Percentiles rank a stretch among this genome's conserved stretches.
These are phyloP conservation scores for Trypanosoma rangeli DNA, from an alignment of 208 protist genomes.

Conservation along the genomic window DNA sequence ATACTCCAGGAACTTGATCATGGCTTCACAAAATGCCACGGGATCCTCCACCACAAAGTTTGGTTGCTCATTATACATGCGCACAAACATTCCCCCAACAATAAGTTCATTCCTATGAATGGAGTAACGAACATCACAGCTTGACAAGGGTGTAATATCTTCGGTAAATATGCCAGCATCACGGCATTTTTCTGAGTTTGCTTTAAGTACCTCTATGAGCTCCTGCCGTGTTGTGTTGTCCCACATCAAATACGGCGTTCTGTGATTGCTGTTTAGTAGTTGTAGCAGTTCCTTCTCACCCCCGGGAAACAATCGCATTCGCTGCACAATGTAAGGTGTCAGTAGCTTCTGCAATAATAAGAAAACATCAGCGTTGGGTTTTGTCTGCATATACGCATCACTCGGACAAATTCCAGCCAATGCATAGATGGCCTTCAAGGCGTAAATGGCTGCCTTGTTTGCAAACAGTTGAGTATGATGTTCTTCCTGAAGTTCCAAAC, in stretches of 20 bases:
- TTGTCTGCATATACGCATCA: slow-evolving; percentile 27
- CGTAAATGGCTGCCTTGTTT: slow-evolving; percentile 70
- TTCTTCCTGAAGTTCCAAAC: slow-evolving; percentile 57
- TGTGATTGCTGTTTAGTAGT: slow-evolving; percentile 83
- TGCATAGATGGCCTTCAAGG: slow-evolving; percentile 62
- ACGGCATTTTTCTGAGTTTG: slow-evolving; percentile 50
- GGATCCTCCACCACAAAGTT: slow-evolving; percentile 73
- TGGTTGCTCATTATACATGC: slow-evolving; percentile 88
- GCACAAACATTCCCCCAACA: slow-evolving; percentile 87
- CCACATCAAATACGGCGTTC: slow-evolving; percentile 89
- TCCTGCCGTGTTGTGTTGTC: slow-evolving; percentile 82
- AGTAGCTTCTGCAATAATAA: slow-evolving; percentile 65
- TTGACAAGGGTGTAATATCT: slow-evolving; percentile 7
- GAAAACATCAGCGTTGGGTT: slow-evolving; percentile 36
- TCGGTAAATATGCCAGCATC: slow-evolving; percentile 36
- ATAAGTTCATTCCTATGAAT: slow-evolving; percentile 73
- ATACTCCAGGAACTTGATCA: slow-evolving; percentile 50
- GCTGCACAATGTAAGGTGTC: slow-evolving; percentile 78
- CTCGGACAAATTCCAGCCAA: slow-evolving; percentile 47
- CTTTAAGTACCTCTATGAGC: slow-evolving; percentile 62
- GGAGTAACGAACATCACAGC: slow-evolving; percentile 57
- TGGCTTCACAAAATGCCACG: slow-evolving; percentile 46
- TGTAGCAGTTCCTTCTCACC: slow-evolving; percentile 64
- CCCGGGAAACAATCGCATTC: slow-evolving; percentile 38
- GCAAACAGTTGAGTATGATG: slow-evolving; percentile 82